A percentile compares a stretch with the other conserved stretches of the same genome.
phyloP scores from a whole-genome alignment of 1,284 basidiomycete genomes.

The Papiliotrema laurentii region DNA sequence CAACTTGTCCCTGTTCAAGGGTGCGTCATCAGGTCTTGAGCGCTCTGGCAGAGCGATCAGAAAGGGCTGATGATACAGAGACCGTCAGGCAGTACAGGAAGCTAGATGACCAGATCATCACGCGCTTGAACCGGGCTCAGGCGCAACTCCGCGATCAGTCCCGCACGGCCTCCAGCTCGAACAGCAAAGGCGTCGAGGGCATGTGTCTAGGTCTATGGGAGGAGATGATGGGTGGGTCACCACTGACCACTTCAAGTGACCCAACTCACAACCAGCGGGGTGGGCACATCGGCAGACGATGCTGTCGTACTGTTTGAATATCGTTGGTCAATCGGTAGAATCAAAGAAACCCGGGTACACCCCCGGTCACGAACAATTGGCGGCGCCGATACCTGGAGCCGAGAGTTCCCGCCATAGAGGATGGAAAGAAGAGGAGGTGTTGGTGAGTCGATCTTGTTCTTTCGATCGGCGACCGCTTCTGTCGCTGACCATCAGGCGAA shows the following conservation, averaged over 20 bases:
- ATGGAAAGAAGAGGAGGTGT: constrained; percentile 66
- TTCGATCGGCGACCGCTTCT: not conserved
- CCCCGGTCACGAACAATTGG: constrained; percentile 14
- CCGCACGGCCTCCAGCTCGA: constrained; percentile 17
- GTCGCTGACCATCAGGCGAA: constrained; percentile 54
- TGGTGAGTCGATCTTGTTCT: constrained; percentile 55
- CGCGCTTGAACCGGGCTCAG: constrained; percentile 74
- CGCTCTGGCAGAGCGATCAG: constrained; percentile 18
- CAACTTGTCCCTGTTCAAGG: constrained; percentile 77
- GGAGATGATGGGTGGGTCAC: constrained; percentile 68
- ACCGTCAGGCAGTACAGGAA: constrained; percentile 78
- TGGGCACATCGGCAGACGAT: constrained; percentile 76
- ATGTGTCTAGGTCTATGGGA: constrained; percentile 75
- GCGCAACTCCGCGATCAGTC: constrained; percentile 67
- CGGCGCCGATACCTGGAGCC: constrained; percentile 3
- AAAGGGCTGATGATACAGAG: constrained; percentile 52
- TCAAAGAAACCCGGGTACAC: constrained; percentile 53
- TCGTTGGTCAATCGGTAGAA: constrained; percentile 63
- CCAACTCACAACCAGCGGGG: constrained; percentile 55
- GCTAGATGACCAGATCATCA: constrained; percentile 74
- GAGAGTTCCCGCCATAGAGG: constrained; percentile 51
- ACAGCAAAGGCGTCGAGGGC: constrained; percentile 44
- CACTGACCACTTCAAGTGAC: not conserved
- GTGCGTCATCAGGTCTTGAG: no score
- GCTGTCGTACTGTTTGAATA: constrained; percentile 69